Evolutionary conservation across 257 asterid species (phyloP), one percentile per base, ranked within the genome.

Genomic region (Solanum pennellii): DNA sequence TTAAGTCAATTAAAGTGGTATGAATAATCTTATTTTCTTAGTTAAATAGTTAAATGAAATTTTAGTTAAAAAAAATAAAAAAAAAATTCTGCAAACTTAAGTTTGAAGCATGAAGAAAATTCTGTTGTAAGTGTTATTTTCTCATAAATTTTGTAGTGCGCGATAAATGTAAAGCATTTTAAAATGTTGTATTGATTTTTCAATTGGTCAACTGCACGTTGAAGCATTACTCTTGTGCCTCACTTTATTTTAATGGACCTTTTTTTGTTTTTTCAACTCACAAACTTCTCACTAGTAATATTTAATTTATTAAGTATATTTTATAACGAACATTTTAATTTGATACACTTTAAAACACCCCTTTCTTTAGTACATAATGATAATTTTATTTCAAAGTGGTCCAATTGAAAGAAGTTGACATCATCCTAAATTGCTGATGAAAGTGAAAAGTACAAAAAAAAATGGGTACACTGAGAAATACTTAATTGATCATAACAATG

Each of bases 51-150:
- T 59, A 59, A 2, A 59, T 3, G 66, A 20, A 59, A 3, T 59
- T 56, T 9, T 21, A 20, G 66, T 59, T 59, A 20, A 21, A 8
- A 8, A 21, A 59, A 59, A 7, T 20, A 1, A 59, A 56, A 56
- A 56, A 56, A 9, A 21, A 12, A 9, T 12, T 59, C 21, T 2
- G 20, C 20, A 18, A 52, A 52, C 18, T 52, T 16, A 52, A 16
- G 8, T 52, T 7, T 52, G 5, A 16, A 16, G 0, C 20, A 52
- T 6, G 60, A 1, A 52, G 23, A 52, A 52, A 16, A 52, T 16
- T 6, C 1, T 6, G 0, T 52, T 52, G 9, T 1, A 3, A 15
- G 3, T 23, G 1, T 52, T 9, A 52, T 52, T 15, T 2, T 1
- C 59, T 49, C 21, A 15, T 49, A 3, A 16, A 7, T 5, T 16